Percentiles rank a stretch among this genome's conserved stretches.
phyloP scores from a whole-genome alignment of 1,139 yeast species.

The Saccharomycopsis hybrid region DNA sequence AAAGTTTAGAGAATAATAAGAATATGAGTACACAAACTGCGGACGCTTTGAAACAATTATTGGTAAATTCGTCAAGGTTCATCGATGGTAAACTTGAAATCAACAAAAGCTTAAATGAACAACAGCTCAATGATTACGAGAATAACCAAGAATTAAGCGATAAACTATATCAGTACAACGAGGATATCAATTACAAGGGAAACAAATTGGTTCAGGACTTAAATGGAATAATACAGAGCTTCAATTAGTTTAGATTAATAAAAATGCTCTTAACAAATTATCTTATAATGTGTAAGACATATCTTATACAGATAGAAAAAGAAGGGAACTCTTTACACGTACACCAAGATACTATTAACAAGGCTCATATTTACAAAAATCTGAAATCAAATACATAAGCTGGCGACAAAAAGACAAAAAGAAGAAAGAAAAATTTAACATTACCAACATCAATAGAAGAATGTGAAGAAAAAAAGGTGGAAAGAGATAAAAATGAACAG shows the following conservation, averaged over 20 bases:
- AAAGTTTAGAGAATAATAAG: background rate
- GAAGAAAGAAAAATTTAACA: too few species aligned
- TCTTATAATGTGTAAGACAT: too few species aligned
- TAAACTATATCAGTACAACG: slow-evolving; percentile 5
- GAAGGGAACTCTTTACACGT: too few species aligned
- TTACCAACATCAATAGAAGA: too few species aligned
- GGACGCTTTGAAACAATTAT: slow-evolving; percentile 6
- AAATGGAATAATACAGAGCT: slow-evolving; percentile 12
- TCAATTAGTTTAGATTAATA: background rate
- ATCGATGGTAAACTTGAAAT: slow-evolving; percentile 12
- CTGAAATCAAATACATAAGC: too few species aligned
- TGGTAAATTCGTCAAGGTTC: slow-evolving; percentile 7
- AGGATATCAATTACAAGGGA: slow-evolving; percentile 4
- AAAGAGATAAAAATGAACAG: too few species aligned
- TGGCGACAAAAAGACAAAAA: too few species aligned
- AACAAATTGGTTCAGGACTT: slow-evolving; percentile 10
- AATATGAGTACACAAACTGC: slow-evolving; percentile 1
- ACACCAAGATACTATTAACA: too few species aligned
- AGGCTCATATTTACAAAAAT: too few species aligned
- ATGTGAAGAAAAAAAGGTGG: too few species aligned
- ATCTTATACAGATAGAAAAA: too few species aligned
- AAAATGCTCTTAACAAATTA: too few species aligned
- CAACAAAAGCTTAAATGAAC: background rate
- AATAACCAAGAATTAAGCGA: slow-evolving; percentile 1
- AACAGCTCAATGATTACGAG: background rate